Base-by-base conservation (phyloP, 345 rosid species). In the Eucalyptus curtisii region DNA sequence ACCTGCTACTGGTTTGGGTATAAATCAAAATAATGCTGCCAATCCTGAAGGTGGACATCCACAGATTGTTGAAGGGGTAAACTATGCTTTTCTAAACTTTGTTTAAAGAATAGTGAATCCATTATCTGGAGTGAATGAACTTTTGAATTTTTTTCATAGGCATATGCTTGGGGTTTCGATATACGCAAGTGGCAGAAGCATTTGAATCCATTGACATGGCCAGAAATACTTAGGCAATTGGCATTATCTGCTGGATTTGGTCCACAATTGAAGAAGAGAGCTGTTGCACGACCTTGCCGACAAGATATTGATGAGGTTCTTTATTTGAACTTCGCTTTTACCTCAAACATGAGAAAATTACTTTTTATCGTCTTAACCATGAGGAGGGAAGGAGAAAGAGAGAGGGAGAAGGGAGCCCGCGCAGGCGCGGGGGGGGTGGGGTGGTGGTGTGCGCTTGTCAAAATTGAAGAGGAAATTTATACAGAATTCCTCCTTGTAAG, bases 1-100 rank as follows among this genome's bases (percentile, higher is more conserved):
- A 71, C 99, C 99, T 49, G 93, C 93, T 90, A 89, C 94, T 91
- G 99, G 98, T 89, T 92, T 93, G 86, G 99, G 99, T 68, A 90
- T 90, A 86, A 97, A 94, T 92, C 99, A 98, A 88, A 94, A 95
- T 91, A 93, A 93, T 90, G 57, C 93, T 48, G 95, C 97, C 89
- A 97, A 96, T 92, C 99, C 99, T 91, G 99, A 98, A 90, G 99
- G 99, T 84, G 99, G 99, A 90, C 99, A 97, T 92, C 99, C 95
- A 3, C 97, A 94, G 88, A 95, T 98, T 89, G 98, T 98, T 88
- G 96, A 97, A 93, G 99, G 99, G 99, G 99, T 98, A 96, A 92
- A 86, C 27, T 61, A n/a, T 90, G 37, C 85, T 61, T 86, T 49
- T 42, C 76, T 45, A 27, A 20, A 22, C 85, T 81, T 61, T 61